Evolutionary conservation across 345 rosid species (phyloP), one percentile per base, ranked within the genome.

Genomic region (Aquilaria sinensis): DNA sequence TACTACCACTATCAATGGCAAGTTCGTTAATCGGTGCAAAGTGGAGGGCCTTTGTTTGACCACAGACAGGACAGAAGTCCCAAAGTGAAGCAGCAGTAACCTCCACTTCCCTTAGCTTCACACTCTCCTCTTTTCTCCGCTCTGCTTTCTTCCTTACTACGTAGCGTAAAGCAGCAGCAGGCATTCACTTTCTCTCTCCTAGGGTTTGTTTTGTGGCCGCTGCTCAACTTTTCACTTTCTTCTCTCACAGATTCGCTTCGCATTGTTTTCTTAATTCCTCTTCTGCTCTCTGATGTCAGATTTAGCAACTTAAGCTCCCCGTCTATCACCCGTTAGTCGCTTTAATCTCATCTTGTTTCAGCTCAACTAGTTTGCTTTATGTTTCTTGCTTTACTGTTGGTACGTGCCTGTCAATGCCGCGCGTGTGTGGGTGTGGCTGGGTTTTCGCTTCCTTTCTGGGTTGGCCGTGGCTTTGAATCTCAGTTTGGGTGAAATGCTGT

Each of bases 151-250:
- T 76, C 58, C 69, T 61, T 56, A 67, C 77, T 58, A 78, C 78
- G 85, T 73, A 66, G 83, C 83, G 74, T 69, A 67, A 78, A 74
- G 61, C 52, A 68, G 67, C 57, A 62, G 61, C 71, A 31, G 56
- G 47, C 46, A 33, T 15, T 53, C 50, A 12, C 56, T 49, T 37
- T 60, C 70, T 2, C 31, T 64, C 41, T 48, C 60, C 59, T 55
- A 67, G 56, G 67, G 66, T 51, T 71, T 55, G 30, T 51, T 65
- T 12, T 33, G 56, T 56, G 56, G 7, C 43, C 43, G 5, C 5
- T 31, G 30, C 60, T 31, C 53, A 31, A 15, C 41, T 32, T 48
- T 62, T 9, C 23, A 23, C 7, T 16, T 12, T 53, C 37, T 9
- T 66, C 13, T 32, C 45, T 57, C 31, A 1, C 12, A 30, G 5